Evolutionary conservation across 805 yeast genomes (phyloP), one percentile per base, ranked within the genome.

Genomic region (Monosporozyma yasuniensis): DNA sequence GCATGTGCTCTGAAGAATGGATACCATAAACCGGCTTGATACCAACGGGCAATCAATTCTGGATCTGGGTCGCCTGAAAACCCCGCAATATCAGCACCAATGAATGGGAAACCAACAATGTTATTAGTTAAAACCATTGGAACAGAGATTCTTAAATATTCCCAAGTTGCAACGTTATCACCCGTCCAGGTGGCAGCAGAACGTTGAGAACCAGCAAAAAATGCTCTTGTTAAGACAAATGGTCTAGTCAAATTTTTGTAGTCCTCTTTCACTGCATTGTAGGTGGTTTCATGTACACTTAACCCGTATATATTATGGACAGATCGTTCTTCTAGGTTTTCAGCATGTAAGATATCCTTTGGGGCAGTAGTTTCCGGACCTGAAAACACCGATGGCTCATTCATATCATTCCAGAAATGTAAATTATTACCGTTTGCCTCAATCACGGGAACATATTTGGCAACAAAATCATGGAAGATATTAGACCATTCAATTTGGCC

Each of bases 1-100:
- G 98, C 97, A 69, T 93, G 99, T 0, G 84, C 97, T 60, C 99
- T 75, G 72, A 93, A 91, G 61, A 93, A 93, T 34, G 99, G 99
- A 67, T 91, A 90, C 84, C 95, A 91, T 27, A 86, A 79, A 51
- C 97, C 99, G 2, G 95, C 76, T 66, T 93, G 99, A 64, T 90
- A 91, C 99, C 99, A 93, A 60, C 99, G 76, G 0, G 86, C 77
- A 51, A 87, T 72, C 52, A 93, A 69, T 61, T 93, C 98, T 34
- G 78, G 74, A 0, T 81, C 71, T 0, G 99, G 98, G 63, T 93
- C 77, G 3, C 95, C 96, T 61, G 89, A 90, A 63, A 93, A 93
- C 0, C 99, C 99, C 32, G 96, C 98, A 44, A 93, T 91, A 70
- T 93, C 99, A 8, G 96, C 91, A 8, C 99, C 99, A 6, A 85